Conservation (phyloP, 1,139 yeast species). For the Suzukiozyma palmioleophila region DNA sequence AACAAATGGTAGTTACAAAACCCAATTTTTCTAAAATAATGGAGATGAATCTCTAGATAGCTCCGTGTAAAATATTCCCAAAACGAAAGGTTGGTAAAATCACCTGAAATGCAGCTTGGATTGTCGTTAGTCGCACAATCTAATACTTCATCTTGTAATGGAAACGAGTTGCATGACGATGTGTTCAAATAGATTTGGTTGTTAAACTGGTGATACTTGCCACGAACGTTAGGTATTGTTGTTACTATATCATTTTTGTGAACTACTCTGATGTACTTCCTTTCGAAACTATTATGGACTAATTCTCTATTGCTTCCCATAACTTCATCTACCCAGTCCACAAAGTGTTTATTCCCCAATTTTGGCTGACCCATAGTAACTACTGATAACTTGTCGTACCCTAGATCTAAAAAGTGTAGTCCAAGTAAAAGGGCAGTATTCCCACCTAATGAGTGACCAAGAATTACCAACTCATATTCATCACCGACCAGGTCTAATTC, state of each 20-base stretch:
- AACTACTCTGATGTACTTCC: conserved; percentile 38
- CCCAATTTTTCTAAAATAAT: conserved; percentile 47
- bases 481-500: conserved; percentile 20
- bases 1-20: conserved; percentile 20
- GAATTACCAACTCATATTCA: conserved; percentile 30
- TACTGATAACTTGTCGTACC: conserved; percentile 27
- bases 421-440: conserved; percentile 40
- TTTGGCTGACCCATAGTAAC: conserved; percentile 53
- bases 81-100: conserved; percentile 18
- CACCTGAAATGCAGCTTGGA: conserved; percentile 31
- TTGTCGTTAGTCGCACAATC: conserved; percentile 32
- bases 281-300: conserved; percentile 16
- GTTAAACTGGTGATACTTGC: conserved; percentile 34
- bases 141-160: conserved; percentile 25
- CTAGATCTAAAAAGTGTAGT: conserved; percentile 33
- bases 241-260: conserved; percentile 46
- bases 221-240: conserved; percentile 33
- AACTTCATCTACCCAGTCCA: conserved; percentile 32
- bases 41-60: conserved; percentile 38
- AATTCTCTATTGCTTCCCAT: conserved; percentile 26
- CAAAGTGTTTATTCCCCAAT: conserved; percentile 40
- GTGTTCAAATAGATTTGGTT: conserved; percentile 46
- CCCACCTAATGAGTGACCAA: conserved; percentile 55
- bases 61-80: conserved; percentile 15
- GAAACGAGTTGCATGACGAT: conserved; percentile 22